phyloP scores from a whole-genome alignment of 768 basidiomycete genomes.

The Suillus subluteus region DNA sequence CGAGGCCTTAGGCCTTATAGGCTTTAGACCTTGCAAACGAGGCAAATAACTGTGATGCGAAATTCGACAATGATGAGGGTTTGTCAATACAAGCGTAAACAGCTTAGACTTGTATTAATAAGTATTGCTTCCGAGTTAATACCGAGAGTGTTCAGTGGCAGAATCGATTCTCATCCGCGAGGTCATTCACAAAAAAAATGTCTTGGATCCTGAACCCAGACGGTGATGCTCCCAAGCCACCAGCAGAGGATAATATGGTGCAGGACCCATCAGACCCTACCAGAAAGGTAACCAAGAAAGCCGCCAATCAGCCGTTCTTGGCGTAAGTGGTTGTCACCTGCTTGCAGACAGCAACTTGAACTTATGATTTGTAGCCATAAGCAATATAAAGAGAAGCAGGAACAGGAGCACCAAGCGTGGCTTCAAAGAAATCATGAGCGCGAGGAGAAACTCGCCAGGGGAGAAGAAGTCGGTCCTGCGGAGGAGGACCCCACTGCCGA shows the following conservation, averaged over 20 bases:
- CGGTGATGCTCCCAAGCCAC: slow-evolving; percentile 41
- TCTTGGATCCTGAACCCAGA: slow-evolving; percentile 64
- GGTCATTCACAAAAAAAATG: slow-evolving; percentile 42
- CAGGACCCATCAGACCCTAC: slow-evolving; percentile 65
- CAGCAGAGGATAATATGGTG: slow-evolving; percentile 50
- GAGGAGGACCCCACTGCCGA: slow-evolving; percentile 75
- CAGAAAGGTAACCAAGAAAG: slow-evolving; percentile 77
- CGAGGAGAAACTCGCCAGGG: slow-evolving; percentile 71
- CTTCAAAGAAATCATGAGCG: slow-evolving; percentile 70
- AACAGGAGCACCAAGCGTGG: slow-evolving; percentile 65
- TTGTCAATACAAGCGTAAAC: neutral
- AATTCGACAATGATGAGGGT: neutral
- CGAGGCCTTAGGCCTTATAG: neutral
- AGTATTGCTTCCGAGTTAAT: slow-evolving; percentile 1
- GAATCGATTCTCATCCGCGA: slow-evolving; percentile 6
- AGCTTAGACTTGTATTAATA: neutral
- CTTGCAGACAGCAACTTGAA: neutral
- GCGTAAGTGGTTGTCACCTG: slow-evolving; percentile 53
- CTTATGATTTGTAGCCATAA: slow-evolving; percentile 51
- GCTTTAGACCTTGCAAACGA: neutral
- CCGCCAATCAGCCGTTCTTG: slow-evolving; percentile 85
- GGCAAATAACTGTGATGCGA: neutral
- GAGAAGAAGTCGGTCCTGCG: slow-evolving; percentile 73
- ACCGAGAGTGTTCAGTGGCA: neutral
- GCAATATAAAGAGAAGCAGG: slow-evolving; percentile 65